A percentile compares a stretch with the other conserved stretches of the same genome.
Evolutionary conservation across 2,329 filamentous ascomycete genomes (phyloP).

Genomic region (Xylaria sp.): DNA sequence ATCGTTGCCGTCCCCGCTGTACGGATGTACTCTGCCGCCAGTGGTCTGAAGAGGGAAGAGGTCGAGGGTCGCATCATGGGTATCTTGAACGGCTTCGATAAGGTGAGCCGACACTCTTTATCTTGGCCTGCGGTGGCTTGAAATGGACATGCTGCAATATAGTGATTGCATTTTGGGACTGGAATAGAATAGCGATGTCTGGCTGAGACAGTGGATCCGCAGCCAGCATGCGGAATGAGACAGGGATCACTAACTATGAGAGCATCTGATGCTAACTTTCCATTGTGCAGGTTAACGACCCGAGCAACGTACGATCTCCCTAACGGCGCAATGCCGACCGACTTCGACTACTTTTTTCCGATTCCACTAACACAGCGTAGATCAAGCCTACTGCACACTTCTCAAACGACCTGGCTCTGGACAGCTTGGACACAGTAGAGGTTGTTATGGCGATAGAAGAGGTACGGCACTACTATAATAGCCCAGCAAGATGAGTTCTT

Average conservation of each 20-base stretch:
- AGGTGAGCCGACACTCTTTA: constrained; percentile 66
- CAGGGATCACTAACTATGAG: neutral
- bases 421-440: constrained; percentile 98
- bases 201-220: neutral
- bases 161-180: neutral
- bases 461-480: constrained; percentile 59
- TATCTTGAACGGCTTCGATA: constrained; percentile 95
- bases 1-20: constrained; percentile 73
- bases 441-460: constrained; percentile 99
- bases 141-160: neutral
- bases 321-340: neutral
- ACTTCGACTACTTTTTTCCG: neutral
- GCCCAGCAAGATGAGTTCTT: neutral
- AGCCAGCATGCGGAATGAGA: constrained; percentile 12
- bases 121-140: neutral
- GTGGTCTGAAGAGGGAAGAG: constrained; percentile 81
- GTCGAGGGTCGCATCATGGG: constrained; percentile 93
- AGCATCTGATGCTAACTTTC: constrained; percentile 40
- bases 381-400: constrained; percentile 89
- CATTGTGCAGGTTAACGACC: constrained; percentile 71
- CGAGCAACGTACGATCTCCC: constrained; percentile 64
- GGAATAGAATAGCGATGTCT: neutral
- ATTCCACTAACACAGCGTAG: constrained; percentile 58
- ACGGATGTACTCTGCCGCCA: constrained; percentile 86
- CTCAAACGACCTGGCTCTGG: constrained; percentile 94